phyloP scores from a whole-genome alignment of 129 eudicot species.

The Rutidosis leptorrhynchoides region DNA sequence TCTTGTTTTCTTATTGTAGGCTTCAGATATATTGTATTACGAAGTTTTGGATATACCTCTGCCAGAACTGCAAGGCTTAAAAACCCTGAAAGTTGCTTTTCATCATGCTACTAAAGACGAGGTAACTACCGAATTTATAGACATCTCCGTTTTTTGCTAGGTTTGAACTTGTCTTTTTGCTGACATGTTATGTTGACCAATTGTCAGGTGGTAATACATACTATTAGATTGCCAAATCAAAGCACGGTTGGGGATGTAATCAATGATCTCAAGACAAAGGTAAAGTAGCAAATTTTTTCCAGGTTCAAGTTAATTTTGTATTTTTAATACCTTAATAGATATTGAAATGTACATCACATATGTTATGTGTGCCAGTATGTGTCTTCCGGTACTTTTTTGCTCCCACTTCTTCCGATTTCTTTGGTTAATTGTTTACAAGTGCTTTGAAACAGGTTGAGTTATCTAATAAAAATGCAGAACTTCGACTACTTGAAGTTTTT shows the following conservation, averaged over 20 bases:
- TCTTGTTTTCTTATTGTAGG: slow-evolving; percentile 27
- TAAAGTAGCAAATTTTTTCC: slow-evolving; percentile 8
- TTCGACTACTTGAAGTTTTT: slow-evolving; percentile 80
- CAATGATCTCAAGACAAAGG: slow-evolving; percentile 60
- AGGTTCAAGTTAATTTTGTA: not conserved
- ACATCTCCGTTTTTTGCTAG: not conserved
- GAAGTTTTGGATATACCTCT: slow-evolving; percentile 71
- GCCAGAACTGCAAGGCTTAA: slow-evolving; percentile 43
- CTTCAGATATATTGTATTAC: slow-evolving; percentile 60
- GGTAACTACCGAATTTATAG: slow-evolving; percentile 32
- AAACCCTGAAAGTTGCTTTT: slow-evolving; percentile 2
- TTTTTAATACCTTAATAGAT: not conserved
- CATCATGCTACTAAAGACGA: slow-evolving; percentile 52
- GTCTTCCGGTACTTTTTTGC: not conserved
- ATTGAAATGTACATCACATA: not conserved
- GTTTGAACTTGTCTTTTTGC: not conserved
- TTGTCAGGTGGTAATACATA: slow-evolving; percentile 35
- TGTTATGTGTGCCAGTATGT: not conserved
- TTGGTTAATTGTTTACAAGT: not conserved
- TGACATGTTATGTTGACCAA: slow-evolving; percentile 1
- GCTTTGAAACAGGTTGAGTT: slow-evolving; percentile 53
- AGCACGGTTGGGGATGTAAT: slow-evolving; percentile 35
- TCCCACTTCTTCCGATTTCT: not conserved
- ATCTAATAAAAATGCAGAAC: slow-evolving; percentile 74
- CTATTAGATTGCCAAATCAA: slow-evolving; percentile 14